These are phyloP conservation scores for Aspergillus bridgeri DNA, from an alignment of 495 filamentous ascomycete species.

Conservation along the genomic window DNA sequence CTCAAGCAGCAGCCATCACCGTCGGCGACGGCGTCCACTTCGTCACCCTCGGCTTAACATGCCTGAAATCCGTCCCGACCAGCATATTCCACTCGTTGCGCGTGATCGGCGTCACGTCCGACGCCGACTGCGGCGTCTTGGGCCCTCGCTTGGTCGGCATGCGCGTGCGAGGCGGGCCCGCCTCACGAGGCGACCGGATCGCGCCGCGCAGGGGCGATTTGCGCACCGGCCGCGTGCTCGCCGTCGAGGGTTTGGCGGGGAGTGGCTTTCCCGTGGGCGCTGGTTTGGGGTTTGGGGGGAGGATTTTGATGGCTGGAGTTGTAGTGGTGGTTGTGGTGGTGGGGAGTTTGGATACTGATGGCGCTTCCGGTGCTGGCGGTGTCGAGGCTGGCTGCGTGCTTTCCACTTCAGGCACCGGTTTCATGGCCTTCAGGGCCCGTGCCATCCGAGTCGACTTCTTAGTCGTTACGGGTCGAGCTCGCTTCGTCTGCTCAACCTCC, in stretches of 20 bases:
- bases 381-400: background rate
- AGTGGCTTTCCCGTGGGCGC: background rate
- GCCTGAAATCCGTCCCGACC: constrained; percentile 29
- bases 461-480: background rate
- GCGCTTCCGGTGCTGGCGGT: background rate
- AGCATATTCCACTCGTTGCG: constrained; percentile 48
- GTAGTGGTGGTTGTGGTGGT: background rate
- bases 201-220: constrained; percentile 23
- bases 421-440: background rate
- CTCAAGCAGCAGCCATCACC: constrained; percentile 36
- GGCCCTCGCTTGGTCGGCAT: constrained; percentile 31
- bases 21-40: constrained; percentile 45
- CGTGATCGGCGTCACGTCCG: constrained; percentile 47
- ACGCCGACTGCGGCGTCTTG: constrained; percentile 44
- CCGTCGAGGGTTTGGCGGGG: background rate
- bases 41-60: constrained; percentile 35
- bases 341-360: too few relatives aligned
- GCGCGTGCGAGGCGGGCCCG: constrained; percentile 16
- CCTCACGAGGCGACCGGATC: constrained; percentile 20
- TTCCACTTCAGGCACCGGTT: background rate
- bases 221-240: constrained; percentile 2
- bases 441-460: background rate
- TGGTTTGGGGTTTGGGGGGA: background rate
- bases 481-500: constrained; percentile 19
- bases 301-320: background rate